These are phyloP conservation scores for Sabuloglossum arenarium DNA, from an alignment of 495 filamentous ascomycete species.

Conservation along the genomic window DNA sequence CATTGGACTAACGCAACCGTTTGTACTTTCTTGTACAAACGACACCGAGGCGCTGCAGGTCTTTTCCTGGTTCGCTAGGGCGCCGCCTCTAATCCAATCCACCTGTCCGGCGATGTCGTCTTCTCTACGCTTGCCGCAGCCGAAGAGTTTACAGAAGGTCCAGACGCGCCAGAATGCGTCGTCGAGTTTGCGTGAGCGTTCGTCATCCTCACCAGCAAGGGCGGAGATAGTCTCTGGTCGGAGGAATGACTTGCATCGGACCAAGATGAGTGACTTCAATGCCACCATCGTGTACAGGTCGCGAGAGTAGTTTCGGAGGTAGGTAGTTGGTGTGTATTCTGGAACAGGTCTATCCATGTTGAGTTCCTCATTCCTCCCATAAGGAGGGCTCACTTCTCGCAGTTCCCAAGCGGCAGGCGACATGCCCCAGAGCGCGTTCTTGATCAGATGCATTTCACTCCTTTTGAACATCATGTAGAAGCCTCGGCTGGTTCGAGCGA, in stretches of 20 bases:
- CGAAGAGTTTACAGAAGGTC: constrained; percentile 51
- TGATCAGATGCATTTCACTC: constrained; percentile 34
- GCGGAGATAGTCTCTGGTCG: constrained; percentile 35
- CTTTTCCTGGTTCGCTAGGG: not conserved
- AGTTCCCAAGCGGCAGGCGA: constrained; percentile 46
- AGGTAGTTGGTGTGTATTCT: constrained; percentile 34
- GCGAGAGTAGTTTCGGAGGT: constrained; percentile 32
- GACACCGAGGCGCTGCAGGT: constrained; percentile 11
- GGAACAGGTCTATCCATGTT: constrained; percentile 28
- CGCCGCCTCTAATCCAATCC: constrained; percentile 42
- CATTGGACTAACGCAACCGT: constrained; percentile 26
- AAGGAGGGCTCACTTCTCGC: constrained; percentile 39
- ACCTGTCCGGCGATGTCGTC: constrained; percentile 41
- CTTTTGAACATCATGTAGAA: constrained; percentile 42
- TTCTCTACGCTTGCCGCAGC: constrained; percentile 34
- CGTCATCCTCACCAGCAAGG: constrained; percentile 27
- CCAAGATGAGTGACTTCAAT: constrained; percentile 37
- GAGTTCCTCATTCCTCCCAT: constrained; percentile 23
- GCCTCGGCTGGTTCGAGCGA: constrained; percentile 31
- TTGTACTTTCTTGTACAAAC: constrained; percentile 13
- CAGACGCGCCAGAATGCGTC: constrained; percentile 49
- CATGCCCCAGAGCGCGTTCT: constrained; percentile 29
- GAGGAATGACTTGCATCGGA: constrained; percentile 35
- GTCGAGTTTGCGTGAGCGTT: constrained; percentile 32
- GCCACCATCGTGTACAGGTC: constrained; percentile 37